These are phyloP conservation scores for Vitis amurensis DNA, from an alignment of 164 flowering plant genomes.

Conservation along the genomic window DNA sequence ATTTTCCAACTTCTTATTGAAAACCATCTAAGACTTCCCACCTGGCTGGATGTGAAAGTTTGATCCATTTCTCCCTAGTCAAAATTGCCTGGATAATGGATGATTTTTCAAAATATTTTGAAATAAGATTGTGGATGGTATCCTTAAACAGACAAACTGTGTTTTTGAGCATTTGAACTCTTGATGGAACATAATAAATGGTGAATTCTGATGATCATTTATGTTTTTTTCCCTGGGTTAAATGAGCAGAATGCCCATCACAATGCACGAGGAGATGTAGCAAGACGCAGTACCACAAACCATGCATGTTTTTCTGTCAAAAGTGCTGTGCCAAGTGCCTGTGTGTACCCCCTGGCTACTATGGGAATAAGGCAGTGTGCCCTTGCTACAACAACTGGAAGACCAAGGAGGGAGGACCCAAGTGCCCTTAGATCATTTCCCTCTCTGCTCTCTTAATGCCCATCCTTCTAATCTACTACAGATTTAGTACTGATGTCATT, in stretches of 20 bases:
- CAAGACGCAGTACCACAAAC: conserved; percentile 37
- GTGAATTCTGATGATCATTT: neutral
- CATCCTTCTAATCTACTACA: too few species aligned
- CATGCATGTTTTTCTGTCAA: conserved; percentile 40
- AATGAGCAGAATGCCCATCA: conserved; percentile 36
- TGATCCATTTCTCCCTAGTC: too few species aligned
- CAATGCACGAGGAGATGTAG: conserved; percentile 38
- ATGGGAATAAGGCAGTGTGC: conserved; percentile 46
- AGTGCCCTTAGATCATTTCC: conserved; percentile 35
- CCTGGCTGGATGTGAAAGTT: too few species aligned
- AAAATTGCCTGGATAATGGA: too few species aligned
- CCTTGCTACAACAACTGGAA: conserved; percentile 66
- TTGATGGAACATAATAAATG: neutral
- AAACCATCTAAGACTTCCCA: too few species aligned
- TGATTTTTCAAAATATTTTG: too few species aligned
- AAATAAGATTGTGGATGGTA: too few species aligned
- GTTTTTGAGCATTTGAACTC: neutral
- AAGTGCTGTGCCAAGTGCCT: conserved; percentile 48
- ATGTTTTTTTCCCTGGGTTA: neutral
- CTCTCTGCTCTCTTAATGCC: too few species aligned
- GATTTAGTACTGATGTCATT: too few species aligned
- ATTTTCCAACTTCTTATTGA: too few species aligned
- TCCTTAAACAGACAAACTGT: too few species aligned
- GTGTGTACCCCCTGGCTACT: conserved; percentile 53
- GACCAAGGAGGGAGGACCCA: conserved; percentile 60